Evolutionary conservation across 495 filamentous ascomycete species (phyloP), one percentile per base, ranked within the genome.

Genomic region (Achaetomiella virescens): DNA sequence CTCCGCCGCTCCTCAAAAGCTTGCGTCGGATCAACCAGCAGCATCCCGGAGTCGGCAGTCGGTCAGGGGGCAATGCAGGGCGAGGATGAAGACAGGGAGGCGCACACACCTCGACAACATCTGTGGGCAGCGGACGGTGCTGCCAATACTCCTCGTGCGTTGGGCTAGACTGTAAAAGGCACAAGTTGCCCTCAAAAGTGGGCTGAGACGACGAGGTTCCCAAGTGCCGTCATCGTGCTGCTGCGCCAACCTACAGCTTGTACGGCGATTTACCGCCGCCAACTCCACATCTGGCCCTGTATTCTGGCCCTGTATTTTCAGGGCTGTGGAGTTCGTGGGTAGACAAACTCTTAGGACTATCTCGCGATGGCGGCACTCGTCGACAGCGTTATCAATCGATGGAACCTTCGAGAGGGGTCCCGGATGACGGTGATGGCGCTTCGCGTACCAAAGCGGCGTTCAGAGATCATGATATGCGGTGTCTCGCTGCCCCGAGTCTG

Each of bases 41-140:
- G 51, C 51, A 54, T 45, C 51, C 51, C 33, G 14, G 41, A 37
- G 25, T 44, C 50, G n/a, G 18, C 50, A 53, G n/a, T n/a, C n/a
- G n/a, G n/a, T n/a, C n/a, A n/a, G n/a, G n/a, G n/a, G 20, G 10
- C 24, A 15, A 3, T 38, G 12, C 12, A 6, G 36, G 36, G 36
- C 5, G 5, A 38, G 12, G 3, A 14, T n/a, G 11, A 38, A 3
- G 36, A n/a, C 3, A 38, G 36, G 36, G 15, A 38, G 36, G 9
- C n/a, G n/a, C 27, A 35, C 31, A 24, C 29, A 49, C 47, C 47
- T 31, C 9, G 27, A 31, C 27, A 31, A 22, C 29, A 22, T 31
- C 48, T 6, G 11, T 51, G 45, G 27, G 5, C 27, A 31, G n/a
- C 27, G 27, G 27, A 4, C 27, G 27, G 1, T 18, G 38, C 17